Percentiles rank a stretch among this genome's conserved stretches.
These are phyloP conservation scores for Marasmius fiardii DNA, from an alignment of 1,284 basidiomycete genomes.

Conservation along the genomic window DNA sequence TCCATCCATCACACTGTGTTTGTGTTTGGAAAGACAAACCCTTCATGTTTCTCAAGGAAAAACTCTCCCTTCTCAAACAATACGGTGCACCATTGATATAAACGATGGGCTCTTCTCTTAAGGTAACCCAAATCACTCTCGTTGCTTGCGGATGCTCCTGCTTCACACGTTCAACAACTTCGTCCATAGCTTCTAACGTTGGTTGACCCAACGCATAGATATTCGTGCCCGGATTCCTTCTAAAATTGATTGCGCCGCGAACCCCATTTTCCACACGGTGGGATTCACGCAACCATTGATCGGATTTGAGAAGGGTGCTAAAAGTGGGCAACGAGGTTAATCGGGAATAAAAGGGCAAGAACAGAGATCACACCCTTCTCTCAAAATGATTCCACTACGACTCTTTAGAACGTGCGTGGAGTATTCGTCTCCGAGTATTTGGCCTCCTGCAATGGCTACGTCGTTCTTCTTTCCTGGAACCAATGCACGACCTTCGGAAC, in stretches of 20 bases:
- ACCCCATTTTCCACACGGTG: constrained; percentile 64
- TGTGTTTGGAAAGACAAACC: constrained; percentile 34
- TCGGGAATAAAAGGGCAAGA: constrained; percentile 2
- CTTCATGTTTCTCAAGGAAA: constrained; percentile 85
- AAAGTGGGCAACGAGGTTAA: neutral
- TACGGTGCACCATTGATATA: constrained; percentile 90
- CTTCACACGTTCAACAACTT: constrained; percentile 75
- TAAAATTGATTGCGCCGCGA: constrained; percentile 93
- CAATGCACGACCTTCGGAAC: constrained; percentile 49
- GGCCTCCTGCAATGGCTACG: constrained; percentile 77
- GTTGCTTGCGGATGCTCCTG: constrained; percentile 56
- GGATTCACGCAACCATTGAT: constrained; percentile 83
- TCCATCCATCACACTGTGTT: neutral
- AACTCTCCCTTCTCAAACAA: constrained; percentile 75
- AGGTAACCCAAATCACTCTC: constrained; percentile 86
- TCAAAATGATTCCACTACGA: constrained; percentile 89
- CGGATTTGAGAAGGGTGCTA: constrained; percentile 87
- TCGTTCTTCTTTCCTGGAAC: constrained; percentile 71
- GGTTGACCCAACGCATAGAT: constrained; percentile 95
- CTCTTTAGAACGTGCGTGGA: constrained; percentile 92
- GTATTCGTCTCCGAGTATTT: constrained; percentile 91
- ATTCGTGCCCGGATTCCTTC: constrained; percentile 79
- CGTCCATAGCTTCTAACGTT: constrained; percentile 85
- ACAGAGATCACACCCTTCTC: constrained; percentile 62
- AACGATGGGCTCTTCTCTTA: constrained; percentile 93